phyloP scores from a whole-genome alignment of 1,139 yeast species.

The Zygoascus sp. region DNA sequence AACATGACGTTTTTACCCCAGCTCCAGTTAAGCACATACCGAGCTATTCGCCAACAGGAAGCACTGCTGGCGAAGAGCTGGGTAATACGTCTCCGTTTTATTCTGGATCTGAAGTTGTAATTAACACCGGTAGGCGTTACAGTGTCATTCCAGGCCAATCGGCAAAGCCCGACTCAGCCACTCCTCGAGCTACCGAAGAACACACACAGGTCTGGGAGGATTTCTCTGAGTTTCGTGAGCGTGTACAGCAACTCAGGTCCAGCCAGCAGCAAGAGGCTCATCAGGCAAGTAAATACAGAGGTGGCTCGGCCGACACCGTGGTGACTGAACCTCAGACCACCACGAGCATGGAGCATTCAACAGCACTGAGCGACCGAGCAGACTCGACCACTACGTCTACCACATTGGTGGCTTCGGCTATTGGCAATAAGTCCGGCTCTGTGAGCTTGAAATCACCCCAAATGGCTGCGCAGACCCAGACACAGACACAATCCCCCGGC shows the following conservation, averaged over 20 bases:
- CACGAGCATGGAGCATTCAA: not conserved
- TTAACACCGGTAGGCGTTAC: not conserved
- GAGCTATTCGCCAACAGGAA: not conserved
- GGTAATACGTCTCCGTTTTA: not conserved
- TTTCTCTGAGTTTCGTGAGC: slow-evolving; percentile 6
- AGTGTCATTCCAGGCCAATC: not conserved
- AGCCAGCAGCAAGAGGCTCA: not conserved
- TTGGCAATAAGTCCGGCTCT: not conserved
- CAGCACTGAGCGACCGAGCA: not conserved
- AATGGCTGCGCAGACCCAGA: not conserved
- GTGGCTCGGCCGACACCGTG: not conserved
- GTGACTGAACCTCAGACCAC: not conserved
- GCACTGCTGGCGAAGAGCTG: not conserved
- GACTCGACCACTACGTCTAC: not conserved
- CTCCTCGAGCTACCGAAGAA: too few relatives aligned
- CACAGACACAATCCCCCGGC: not conserved
- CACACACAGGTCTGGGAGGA: slow-evolving; percentile 8
- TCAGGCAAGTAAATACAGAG: not conserved
- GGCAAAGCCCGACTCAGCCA: too few relatives aligned
- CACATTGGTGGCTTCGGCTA: not conserved
- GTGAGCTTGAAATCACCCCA: not conserved
- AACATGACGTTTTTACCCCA: not conserved
- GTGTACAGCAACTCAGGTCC: slow-evolving; percentile 2
- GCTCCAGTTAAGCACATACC: not conserved
- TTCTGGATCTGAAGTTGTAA: not conserved